Conservation (phyloP, 768 basidiomycete genomes). For the Panus rudis region DNA sequence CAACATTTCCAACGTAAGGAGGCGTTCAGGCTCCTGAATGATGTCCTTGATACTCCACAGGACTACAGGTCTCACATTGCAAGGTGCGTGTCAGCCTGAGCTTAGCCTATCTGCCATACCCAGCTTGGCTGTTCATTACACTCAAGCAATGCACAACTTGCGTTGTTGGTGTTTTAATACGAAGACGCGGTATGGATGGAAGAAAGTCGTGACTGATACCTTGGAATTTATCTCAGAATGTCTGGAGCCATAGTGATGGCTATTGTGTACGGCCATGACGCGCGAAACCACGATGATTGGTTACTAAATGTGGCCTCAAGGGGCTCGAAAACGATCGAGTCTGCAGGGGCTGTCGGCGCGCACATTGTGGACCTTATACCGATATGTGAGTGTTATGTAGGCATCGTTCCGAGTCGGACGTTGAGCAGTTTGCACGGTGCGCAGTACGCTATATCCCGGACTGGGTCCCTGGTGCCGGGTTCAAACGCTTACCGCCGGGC, state of each 20-base stretch:
- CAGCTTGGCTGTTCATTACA: too few relatives aligned
- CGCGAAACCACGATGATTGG: background rate
- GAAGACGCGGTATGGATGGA: background rate
- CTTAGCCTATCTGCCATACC: too few relatives aligned
- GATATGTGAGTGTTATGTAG: background rate
- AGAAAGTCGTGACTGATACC: background rate
- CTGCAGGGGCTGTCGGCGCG: background rate
- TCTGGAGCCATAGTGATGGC: background rate
- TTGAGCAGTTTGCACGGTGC: background rate
- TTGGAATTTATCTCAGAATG: background rate
- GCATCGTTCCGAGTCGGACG: background rate
- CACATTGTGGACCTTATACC: background rate
- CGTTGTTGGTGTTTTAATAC: too few relatives aligned
- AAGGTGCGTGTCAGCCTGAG: background rate
- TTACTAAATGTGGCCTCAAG: background rate
- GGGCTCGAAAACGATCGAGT: background rate
- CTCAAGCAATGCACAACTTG: too few relatives aligned
- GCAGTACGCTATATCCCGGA: constrained; percentile 14
- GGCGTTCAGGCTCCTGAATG: background rate
- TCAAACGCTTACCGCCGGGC: constrained; percentile 8
- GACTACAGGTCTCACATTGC: background rate
- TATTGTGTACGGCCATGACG: background rate
- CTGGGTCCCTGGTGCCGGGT: constrained; percentile 17
- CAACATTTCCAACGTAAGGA: background rate
- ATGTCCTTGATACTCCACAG: background rate